Conservation (phyloP, 148 eudicot species). For the Spergularia marina region DNA sequence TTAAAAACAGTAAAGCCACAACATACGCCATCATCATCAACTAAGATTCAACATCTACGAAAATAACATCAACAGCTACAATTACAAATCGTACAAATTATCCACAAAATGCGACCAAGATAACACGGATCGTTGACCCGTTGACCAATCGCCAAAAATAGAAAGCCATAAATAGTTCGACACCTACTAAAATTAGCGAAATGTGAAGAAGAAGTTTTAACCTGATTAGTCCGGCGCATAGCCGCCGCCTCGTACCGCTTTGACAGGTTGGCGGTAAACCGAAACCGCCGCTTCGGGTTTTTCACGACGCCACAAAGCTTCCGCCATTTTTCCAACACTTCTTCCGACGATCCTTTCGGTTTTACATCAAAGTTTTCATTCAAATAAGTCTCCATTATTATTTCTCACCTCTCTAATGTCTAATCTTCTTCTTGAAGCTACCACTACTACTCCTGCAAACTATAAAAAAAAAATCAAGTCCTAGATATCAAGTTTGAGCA, state of each 20-base stretch:
- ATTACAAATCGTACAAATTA: too few relatives aligned
- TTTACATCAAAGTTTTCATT: slow-evolving; percentile 38
- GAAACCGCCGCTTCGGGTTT: slow-evolving; percentile 47
- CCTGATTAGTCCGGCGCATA: slow-evolving; percentile 57
- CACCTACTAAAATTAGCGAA: too few relatives aligned
- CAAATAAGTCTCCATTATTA: slow-evolving; percentile 43
- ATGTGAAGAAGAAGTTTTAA: background rate
- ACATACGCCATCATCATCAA: too few relatives aligned
- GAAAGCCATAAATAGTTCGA: too few relatives aligned
- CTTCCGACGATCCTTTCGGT: slow-evolving; percentile 38
- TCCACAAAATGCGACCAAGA: too few relatives aligned
- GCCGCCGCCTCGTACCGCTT: slow-evolving; percentile 49
- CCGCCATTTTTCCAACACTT: slow-evolving; percentile 39
- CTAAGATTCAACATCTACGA: too few relatives aligned
- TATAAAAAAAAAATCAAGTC: background rate
- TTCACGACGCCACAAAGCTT: slow-evolving; percentile 41
- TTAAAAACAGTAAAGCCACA: too few relatives aligned
- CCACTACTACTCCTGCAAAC: background rate
- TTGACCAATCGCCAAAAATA: too few relatives aligned
- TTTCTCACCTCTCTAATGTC: background rate
- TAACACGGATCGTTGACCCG: too few relatives aligned
- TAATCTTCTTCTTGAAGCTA: background rate
- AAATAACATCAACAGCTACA: too few relatives aligned
- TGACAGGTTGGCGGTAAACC: slow-evolving; percentile 44
- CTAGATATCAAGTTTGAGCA: background rate